These are phyloP conservation scores for Auricularia sp. DNA, from an alignment of 768 basidiomycete species.

Conservation along the genomic window DNA sequence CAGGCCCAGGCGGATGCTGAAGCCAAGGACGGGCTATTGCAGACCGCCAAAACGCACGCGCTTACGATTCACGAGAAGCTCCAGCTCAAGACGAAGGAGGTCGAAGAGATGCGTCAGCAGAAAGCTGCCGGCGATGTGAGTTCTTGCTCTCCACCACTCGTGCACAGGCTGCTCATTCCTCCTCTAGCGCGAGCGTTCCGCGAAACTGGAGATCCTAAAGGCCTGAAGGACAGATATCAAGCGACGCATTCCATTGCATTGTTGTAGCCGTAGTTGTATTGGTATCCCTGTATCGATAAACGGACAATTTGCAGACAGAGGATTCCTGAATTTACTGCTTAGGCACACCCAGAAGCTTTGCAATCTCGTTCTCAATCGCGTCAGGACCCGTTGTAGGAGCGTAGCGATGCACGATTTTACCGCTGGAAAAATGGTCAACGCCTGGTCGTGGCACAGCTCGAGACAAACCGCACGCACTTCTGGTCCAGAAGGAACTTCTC, in stretches of 20 bases:
- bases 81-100: conserved; percentile 61
- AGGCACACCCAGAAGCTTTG: conserved; percentile 36
- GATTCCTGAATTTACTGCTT: background rate
- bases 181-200: conserved; percentile 42
- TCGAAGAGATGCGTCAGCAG: conserved; percentile 53
- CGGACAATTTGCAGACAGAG: background rate
- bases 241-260: too few relatives aligned
- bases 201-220: conserved; percentile 25
- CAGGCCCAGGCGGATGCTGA: conserved; percentile 37
- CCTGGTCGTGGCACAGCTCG: too few relatives aligned
- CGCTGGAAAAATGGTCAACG: conserved; percentile 15
- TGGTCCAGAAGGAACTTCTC: conserved; percentile 37
- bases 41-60: conserved; percentile 41
- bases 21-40: conserved; percentile 38
- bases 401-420: conserved; percentile 66
- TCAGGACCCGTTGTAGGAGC: conserved; percentile 51
- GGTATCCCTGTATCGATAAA: background rate
- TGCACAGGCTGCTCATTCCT: conserved; percentile 5
- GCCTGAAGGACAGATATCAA: background rate
- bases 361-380: conserved; percentile 51
- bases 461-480: background rate
- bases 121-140: conserved; percentile 57
- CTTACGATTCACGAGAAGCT: conserved; percentile 50
- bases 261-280: background rate
- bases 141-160: conserved; percentile 1